Percentiles rank a stretch among this genome's conserved stretches.
phyloP scores from a whole-genome alignment of 495 filamentous ascomycete species.

The Aspergillus hancockii region DNA sequence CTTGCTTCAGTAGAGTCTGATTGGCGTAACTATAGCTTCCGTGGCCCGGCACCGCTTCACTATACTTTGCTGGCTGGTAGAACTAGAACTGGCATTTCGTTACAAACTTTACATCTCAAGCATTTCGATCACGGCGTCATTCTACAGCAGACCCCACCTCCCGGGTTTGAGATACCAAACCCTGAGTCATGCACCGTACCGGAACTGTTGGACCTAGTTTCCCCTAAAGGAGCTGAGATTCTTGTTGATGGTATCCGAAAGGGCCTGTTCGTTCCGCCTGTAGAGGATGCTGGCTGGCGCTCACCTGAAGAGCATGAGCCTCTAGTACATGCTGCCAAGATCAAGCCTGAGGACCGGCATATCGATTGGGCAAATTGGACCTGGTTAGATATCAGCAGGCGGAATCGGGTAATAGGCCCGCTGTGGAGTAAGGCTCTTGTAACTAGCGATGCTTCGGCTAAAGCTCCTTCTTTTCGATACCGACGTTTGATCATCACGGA shows the following conservation, averaged over 20 bases:
- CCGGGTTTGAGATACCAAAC: slow-evolving; percentile 53
- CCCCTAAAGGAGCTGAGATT: slow-evolving; percentile 56
- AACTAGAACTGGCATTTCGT: slow-evolving; percentile 64
- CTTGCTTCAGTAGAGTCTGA: neutral
- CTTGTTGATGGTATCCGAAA: slow-evolving; percentile 60
- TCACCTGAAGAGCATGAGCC: slow-evolving; percentile 16
- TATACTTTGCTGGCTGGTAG: slow-evolving; percentile 67
- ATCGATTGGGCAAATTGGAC: slow-evolving; percentile 56
- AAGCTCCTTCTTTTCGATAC: slow-evolving; percentile 27
- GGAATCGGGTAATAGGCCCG: slow-evolving; percentile 53
- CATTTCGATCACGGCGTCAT: slow-evolving; percentile 78
- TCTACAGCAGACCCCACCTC: slow-evolving; percentile 63
- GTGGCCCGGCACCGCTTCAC: slow-evolving; percentile 75
- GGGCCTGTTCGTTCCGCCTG: slow-evolving; percentile 66
- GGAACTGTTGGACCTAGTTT: slow-evolving; percentile 40
- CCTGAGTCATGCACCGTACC: slow-evolving; percentile 42
- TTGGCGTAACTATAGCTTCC: slow-evolving; percentile 53
- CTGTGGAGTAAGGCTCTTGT: slow-evolving; percentile 53
- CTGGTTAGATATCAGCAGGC: slow-evolving; percentile 45
- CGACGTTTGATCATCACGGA: slow-evolving; percentile 44
- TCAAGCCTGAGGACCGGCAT: slow-evolving; percentile 51
- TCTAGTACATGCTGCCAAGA: slow-evolving; percentile 51
- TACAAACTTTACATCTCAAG: slow-evolving; percentile 79
- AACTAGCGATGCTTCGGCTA: slow-evolving; percentile 18
- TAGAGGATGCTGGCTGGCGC: slow-evolving; percentile 42